Base-by-base conservation (phyloP, 2,329 filamentous ascomycete species). In the Sporothrix luriei region DNA sequence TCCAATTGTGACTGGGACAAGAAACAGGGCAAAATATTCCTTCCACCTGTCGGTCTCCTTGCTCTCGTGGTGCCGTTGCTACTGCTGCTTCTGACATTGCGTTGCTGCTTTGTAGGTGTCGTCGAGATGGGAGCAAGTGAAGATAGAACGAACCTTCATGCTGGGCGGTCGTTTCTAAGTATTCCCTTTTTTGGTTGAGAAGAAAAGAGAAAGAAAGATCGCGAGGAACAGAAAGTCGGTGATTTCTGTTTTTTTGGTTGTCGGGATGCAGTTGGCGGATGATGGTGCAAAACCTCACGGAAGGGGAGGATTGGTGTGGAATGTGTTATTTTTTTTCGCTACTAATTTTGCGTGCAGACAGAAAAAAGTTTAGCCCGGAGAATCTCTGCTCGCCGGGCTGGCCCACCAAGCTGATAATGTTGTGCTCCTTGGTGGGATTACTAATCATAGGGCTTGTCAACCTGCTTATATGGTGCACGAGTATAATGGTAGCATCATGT, bases 121-220 rank as follows among this genome's bases (percentile, higher is more conserved):
- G 67, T 66, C 52, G 62, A 24, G 29, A 52, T 26, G 52, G n/a
- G n/a, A 59, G 14, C 19, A 48, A 49, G 52, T 26, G 65, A 54
- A 55, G 51, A 29, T 43, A 49, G 48, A 70, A 73, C 72, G 38
- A 67, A 73, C 73, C 73, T 73, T 73, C 73, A 73, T 73, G 68
- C 52, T 73, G 71, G 69, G 70, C 66, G 54, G 68, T 66, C 33
- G 57, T 62, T 59, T 66, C 26, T 49, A 40, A 16, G 51, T 40
- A 68, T 68, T 69, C 66, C 52, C 66, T 55, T 64, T 55, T 64
- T 68, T 26, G 57, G 40, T 43, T 64, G 61, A n/a, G 43, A 49
- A 52, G 55, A 68, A 71, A 68, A 73, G 65, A 70, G n/a, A 69
- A 59, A 68, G 59, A 71, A 55, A 68, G 52, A 21, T 69, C 71